Percentiles rank a stretch among this genome's conserved stretches.
Conservation (phyloP, 495 filamentous ascomycete species). For the Penicillium parvum region DNA sequence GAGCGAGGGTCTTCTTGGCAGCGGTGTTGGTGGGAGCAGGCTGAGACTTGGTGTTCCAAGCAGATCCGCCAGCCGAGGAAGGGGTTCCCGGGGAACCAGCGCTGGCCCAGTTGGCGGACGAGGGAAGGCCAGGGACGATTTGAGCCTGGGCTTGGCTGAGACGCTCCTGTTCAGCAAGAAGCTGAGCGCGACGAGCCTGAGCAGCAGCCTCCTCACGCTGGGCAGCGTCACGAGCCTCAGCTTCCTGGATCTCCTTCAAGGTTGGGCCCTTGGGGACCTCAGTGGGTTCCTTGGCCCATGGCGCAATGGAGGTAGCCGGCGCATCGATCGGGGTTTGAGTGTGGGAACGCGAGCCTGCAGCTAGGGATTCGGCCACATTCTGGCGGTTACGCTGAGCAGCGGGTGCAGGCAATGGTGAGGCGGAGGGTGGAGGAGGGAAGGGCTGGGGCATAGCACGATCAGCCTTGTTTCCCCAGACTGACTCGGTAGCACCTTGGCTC, state of each 20-base stretch:
- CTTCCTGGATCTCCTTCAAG: conserved; percentile 93
- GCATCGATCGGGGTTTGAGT: conserved; percentile 68
- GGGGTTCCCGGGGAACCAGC: conserved; percentile 60
- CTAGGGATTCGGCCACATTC: conserved; percentile 77
- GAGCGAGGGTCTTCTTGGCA: conserved; percentile 85
- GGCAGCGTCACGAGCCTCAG: conserved; percentile 90
- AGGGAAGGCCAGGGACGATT: conserved; percentile 70
- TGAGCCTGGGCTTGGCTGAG: conserved; percentile 60
- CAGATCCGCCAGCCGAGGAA: conserved; percentile 43
- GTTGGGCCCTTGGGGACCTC: conserved; percentile 84
- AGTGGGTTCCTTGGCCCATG: conserved; percentile 84
- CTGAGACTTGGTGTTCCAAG: conserved; percentile 61
- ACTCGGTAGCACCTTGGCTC: conserved; percentile 45
- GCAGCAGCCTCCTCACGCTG: conserved; percentile 81
- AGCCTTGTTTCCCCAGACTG: conserved; percentile 53
- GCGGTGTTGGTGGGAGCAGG: conserved; percentile 40
- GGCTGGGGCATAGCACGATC: conserved; percentile 66
- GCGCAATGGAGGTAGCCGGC: conserved; percentile 68
- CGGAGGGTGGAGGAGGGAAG: conserved; percentile 69
- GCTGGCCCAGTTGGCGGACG: conserved; percentile 86
- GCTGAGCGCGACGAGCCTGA: conserved; percentile 68
- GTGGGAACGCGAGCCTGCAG: conserved; percentile 64
- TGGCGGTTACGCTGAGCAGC: conserved; percentile 79
- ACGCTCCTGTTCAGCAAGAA: conserved; percentile 71
- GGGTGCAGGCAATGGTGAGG: conserved; percentile 79